phyloP scores from a whole-genome alignment of 805 yeast genomes.

The Debaryomyces castellii region DNA sequence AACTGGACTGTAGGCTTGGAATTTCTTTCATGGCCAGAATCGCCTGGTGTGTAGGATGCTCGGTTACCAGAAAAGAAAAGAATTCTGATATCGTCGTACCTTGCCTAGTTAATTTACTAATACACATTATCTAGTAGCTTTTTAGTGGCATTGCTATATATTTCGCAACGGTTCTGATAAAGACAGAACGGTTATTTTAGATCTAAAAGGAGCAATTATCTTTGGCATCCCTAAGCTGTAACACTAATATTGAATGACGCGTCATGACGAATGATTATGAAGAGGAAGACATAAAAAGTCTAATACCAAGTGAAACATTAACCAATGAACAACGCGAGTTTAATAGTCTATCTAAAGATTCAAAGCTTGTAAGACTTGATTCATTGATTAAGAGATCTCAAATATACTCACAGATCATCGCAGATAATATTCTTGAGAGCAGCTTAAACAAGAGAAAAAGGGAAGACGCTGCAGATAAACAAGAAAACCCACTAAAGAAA shows the following conservation, averaged over 20 bases:
- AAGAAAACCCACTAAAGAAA: conserved; percentile 4
- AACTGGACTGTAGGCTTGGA: too few relatives aligned
- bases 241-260: not conserved
- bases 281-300: conserved; percentile 4
- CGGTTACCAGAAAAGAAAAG: not conserved
- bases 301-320: conserved; percentile 1
- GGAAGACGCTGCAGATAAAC: conserved; percentile 17
- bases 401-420: conserved; percentile 80
- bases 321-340: conserved; percentile 39
- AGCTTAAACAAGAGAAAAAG: conserved; percentile 28
- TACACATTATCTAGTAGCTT: too few relatives aligned
- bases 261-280: conserved; percentile 8
- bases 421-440: conserved; percentile 67
- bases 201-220: too few relatives aligned
- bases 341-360: conserved; percentile 47
- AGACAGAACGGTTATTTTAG: too few relatives aligned
- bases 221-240: too few relatives aligned
- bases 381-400: conserved; percentile 84
- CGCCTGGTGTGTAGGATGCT: not conserved
- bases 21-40: too few relatives aligned
- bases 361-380: conserved; percentile 64
- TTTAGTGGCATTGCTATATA: too few relatives aligned
- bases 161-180: too few relatives aligned
- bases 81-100: too few relatives aligned
- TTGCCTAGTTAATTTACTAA: too few relatives aligned